These are phyloP conservation scores for Caryopteris hybrid DNA, from an alignment of 305 asterid species.

Conservation along the genomic window DNA sequence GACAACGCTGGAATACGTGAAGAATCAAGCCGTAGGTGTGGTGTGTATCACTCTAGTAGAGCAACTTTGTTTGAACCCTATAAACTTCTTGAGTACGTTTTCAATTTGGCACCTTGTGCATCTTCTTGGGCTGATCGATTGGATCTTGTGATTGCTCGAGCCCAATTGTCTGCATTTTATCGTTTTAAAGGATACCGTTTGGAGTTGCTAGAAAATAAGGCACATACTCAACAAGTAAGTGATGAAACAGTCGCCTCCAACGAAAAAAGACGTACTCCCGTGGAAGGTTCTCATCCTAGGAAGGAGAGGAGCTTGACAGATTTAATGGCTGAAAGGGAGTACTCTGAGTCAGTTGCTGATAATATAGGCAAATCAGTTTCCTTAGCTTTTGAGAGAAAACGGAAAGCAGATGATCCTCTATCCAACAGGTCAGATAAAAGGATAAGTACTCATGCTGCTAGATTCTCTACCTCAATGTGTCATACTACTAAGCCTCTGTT, in stretches of 20 bases:
- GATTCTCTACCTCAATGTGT: constrained; percentile 32
- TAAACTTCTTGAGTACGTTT: constrained; percentile 51
- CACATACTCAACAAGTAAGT: constrained; percentile 11
- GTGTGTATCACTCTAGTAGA: constrained; percentile 48
- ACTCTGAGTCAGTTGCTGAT: constrained; percentile 32
- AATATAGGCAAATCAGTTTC: constrained; percentile 18
- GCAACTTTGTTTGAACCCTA: constrained; percentile 57
- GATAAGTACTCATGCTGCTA: constrained; percentile 39
- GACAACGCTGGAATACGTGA: constrained; percentile 72
- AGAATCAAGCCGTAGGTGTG: constrained; percentile 58
- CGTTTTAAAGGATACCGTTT: constrained; percentile 50
- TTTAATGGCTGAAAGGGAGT: constrained; percentile 35
- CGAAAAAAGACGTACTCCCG: constrained; percentile 30
- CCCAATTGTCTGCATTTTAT: constrained; percentile 62
- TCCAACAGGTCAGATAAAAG: constrained; percentile 38
- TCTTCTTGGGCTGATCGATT: constrained; percentile 39
- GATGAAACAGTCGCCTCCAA: constrained; percentile 18
- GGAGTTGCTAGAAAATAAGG: constrained; percentile 40
- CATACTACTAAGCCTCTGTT: constrained; percentile 56
- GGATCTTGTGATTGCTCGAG: constrained; percentile 52
- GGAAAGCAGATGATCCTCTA: constrained; percentile 43
- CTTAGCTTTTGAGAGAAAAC: constrained; percentile 40
- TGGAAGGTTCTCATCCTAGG: constrained; percentile 34
- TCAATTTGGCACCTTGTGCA: constrained; percentile 44
- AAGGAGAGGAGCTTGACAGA: constrained; percentile 58